Evolutionary conservation across 108 stramenopile species (phyloP).

Genomic region (Skeletonema marinoi): DNA sequence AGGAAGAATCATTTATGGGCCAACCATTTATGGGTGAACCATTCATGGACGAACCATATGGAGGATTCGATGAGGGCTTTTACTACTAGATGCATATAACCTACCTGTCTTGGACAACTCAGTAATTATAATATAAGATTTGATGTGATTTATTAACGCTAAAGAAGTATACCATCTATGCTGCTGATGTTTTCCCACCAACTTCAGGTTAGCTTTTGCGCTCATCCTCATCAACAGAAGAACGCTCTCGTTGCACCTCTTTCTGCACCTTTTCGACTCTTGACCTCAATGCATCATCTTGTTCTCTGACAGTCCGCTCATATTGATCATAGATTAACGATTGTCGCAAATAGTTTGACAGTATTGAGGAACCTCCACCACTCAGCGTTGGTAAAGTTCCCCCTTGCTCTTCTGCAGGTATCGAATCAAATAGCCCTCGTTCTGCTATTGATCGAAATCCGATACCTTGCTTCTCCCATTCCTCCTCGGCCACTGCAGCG

Average conservation of each 20-base stretch:
- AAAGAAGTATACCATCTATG: background rate
- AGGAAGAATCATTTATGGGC: background rate
- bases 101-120: background rate
- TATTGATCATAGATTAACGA: constrained; percentile 82
- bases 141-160: background rate
- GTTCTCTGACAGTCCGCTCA: constrained; percentile 73
- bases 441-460: constrained; percentile 78
- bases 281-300: constrained; percentile 62
- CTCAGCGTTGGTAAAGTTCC: constrained; percentile 7
- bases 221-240: background rate
- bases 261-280: constrained; percentile 46
- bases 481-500: constrained; percentile 79
- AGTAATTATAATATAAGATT: constrained; percentile 3
- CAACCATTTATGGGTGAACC: background rate
- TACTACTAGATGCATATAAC: constrained; percentile 1
- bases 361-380: constrained; percentile 61
- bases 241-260: constrained; percentile 40
- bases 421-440: constrained; percentile 33
- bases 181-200: background rate
- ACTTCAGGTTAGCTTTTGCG: background rate
- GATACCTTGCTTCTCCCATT: constrained; percentile 86
- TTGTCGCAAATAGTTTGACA: constrained; percentile 68
- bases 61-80: background rate
- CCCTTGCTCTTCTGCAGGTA: background rate
- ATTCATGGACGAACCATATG: background rate